Evolutionary conservation across 371 early-diverging fungal species (phyloP).

Genomic region (Mucor ambiguus): DNA sequence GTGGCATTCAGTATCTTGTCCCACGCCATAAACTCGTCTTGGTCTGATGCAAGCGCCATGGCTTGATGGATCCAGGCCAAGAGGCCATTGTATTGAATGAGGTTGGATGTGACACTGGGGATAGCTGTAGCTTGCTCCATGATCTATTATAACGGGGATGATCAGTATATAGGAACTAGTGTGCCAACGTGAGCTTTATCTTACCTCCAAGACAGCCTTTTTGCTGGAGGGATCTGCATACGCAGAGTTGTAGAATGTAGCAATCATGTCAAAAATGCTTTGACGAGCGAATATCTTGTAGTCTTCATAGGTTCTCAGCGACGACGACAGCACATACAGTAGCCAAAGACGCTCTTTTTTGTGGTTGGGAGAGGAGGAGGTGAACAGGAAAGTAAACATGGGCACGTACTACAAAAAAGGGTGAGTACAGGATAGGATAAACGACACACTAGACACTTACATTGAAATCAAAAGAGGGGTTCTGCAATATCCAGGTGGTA

Average conservation of each 20-base stretch:
- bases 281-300: constrained; percentile 70
- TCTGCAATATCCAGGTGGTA: constrained; percentile 72
- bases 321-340: constrained; percentile 63
- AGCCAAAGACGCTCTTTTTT: constrained; percentile 79
- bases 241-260: constrained; percentile 66
- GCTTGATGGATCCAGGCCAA: constrained; percentile 61
- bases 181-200: neutral
- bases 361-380: constrained; percentile 61
- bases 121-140: constrained; percentile 55
- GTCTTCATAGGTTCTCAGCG: constrained; percentile 57
- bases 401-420: constrained; percentile 66
- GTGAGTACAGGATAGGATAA: neutral
- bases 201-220: constrained; percentile 40
- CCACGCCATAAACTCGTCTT: constrained; percentile 31
- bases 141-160: constrained; percentile 43
- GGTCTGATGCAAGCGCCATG: constrained; percentile 33
- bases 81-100: constrained; percentile 63
- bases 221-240: constrained; percentile 60
- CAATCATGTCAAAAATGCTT: constrained; percentile 69
- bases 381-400: constrained; percentile 77
- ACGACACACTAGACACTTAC: constrained; percentile 31
- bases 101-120: constrained; percentile 50
- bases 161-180: no score
- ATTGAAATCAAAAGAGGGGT: constrained; percentile 72
- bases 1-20: constrained; percentile 16